Evolutionary conservation across 345 rosid genomes (phyloP).

Genomic region (Moricandia moricandioides): DNA sequence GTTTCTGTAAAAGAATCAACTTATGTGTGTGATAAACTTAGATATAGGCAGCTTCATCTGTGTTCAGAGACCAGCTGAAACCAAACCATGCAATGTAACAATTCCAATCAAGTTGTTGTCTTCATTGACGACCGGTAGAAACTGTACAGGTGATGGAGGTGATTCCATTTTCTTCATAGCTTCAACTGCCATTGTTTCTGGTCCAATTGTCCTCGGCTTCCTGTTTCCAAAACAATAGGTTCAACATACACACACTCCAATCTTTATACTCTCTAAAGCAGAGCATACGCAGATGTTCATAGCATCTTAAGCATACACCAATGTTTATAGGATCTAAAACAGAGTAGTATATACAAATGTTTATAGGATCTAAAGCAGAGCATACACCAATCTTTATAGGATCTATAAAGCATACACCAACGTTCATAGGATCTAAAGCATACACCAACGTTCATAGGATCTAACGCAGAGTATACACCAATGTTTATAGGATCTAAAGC

Average conservation of each 20-base stretch:
- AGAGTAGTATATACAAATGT: no score
- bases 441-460: neutral
- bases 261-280: no score
- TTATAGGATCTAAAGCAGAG: neutral
- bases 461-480: neutral
- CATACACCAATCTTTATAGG: neutral
- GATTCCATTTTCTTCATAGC: slow-evolving; percentile 98
- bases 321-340: neutral
- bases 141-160: slow-evolving; percentile 95
- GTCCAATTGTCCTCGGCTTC: slow-evolving; percentile 76
- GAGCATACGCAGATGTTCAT: no score
- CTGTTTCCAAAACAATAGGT: slow-evolving; percentile 41
- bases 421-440: neutral
- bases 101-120: slow-evolving; percentile 76
- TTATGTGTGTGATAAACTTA: slow-evolving; percentile 10
- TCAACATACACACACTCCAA: neutral
- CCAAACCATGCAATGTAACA: slow-evolving; percentile 90
- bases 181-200: slow-evolving; percentile 97
- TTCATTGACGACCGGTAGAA: slow-evolving; percentile 70
- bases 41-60: neutral
- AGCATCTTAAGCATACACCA: neutral
- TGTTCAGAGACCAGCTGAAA: slow-evolving; percentile 77
- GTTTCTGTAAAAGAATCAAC: slow-evolving; percentile 21
- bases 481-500: neutral
- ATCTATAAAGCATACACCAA: neutral